Percentiles rank a stretch among this genome's conserved stretches.
Conservation (phyloP, 1,139 yeast genomes). For the Lipomyces yarrowii region DNA sequence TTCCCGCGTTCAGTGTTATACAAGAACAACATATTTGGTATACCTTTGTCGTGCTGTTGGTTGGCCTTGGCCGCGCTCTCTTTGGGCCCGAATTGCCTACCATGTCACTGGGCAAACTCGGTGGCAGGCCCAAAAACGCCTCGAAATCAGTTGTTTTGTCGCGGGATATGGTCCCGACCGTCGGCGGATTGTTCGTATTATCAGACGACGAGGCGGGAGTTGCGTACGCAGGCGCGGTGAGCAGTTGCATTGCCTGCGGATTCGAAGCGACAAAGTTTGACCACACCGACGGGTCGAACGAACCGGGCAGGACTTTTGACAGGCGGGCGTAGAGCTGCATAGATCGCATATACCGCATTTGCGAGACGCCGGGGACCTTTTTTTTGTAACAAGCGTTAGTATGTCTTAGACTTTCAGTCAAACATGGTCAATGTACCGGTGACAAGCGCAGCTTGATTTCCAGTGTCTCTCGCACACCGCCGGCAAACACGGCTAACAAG, state of each 20-base stretch:
- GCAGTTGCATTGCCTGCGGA: slow-evolving; percentile 18
- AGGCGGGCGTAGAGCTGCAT: slow-evolving; percentile 29
- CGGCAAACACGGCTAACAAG: slow-evolving; percentile 24
- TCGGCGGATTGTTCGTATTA: neutral
- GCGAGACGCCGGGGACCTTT: slow-evolving; percentile 27
- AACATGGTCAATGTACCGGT: slow-evolving; percentile 25
- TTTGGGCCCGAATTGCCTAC: slow-evolving; percentile 3
- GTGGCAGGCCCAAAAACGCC: slow-evolving; percentile 18
- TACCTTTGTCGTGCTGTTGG: slow-evolving; percentile 3
- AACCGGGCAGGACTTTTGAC: slow-evolving; percentile 20
- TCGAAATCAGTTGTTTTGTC: slow-evolving; percentile 11
- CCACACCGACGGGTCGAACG: slow-evolving; percentile 25
- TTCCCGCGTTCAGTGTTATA: too few species aligned
- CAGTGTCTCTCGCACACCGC: slow-evolving; percentile 31
- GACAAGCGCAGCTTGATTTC: slow-evolving; percentile 35
- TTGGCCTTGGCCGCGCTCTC: slow-evolving; percentile 8
- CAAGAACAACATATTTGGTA: too few species aligned
- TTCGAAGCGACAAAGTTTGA: slow-evolving; percentile 21
- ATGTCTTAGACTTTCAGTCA: neutral
- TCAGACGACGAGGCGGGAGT: neutral
- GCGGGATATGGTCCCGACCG: neutral
- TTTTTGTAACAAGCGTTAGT: neutral
- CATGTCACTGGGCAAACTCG: slow-evolving; percentile 8
- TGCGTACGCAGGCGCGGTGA: slow-evolving; percentile 24
- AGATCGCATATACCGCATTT: slow-evolving; percentile 22